These are phyloP conservation scores for Vaccinium macrocarpon DNA, from an alignment of 148 eudicot species.

Conservation along the genomic window DNA sequence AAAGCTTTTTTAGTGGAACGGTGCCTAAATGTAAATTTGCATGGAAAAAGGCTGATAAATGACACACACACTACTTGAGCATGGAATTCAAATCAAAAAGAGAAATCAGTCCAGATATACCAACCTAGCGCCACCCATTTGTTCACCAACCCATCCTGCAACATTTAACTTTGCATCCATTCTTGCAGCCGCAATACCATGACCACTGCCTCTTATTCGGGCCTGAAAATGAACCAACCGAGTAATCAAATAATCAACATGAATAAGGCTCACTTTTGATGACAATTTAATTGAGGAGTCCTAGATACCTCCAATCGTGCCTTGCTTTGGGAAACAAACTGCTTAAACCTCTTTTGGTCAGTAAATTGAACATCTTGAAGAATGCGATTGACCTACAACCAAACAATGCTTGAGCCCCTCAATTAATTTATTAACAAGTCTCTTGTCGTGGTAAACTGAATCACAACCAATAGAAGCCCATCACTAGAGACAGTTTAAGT, in stretches of 20 bases:
- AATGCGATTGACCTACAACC: constrained; percentile 61
- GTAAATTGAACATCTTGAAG: constrained; percentile 94
- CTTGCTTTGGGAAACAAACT: constrained; percentile 98
- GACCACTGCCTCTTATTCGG: constrained; percentile 96
- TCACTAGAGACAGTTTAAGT: not conserved
- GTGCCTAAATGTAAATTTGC: not conserved
- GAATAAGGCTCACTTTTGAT: not conserved
- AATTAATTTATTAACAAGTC: constrained; percentile 14
- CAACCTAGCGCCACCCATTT: constrained; percentile 97
- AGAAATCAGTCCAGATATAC: constrained; percentile 12
- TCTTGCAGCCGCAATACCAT: constrained; percentile 94
- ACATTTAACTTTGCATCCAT: constrained; percentile 91
- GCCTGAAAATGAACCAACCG: constrained; percentile 39
- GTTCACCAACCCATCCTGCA: constrained; percentile 95
- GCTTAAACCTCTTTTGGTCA: constrained; percentile 93
- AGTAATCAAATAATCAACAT: constrained; percentile 1
- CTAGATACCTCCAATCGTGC: constrained; percentile 91
- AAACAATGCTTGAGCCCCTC: constrained; percentile 19
- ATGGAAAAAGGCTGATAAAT: not conserved
- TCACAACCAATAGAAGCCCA: not conserved
- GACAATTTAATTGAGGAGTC: constrained; percentile 10
- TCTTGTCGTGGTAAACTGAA: not conserved
- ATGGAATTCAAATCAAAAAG: constrained; percentile 2
- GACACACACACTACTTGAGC: not conserved
- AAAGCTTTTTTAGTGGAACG: no score